A percentile compares a stretch with the other conserved stretches of the same genome.
Conservation (phyloP, 2,329 filamentous ascomycete species). For the Dothiorella sarmentorum region DNA sequence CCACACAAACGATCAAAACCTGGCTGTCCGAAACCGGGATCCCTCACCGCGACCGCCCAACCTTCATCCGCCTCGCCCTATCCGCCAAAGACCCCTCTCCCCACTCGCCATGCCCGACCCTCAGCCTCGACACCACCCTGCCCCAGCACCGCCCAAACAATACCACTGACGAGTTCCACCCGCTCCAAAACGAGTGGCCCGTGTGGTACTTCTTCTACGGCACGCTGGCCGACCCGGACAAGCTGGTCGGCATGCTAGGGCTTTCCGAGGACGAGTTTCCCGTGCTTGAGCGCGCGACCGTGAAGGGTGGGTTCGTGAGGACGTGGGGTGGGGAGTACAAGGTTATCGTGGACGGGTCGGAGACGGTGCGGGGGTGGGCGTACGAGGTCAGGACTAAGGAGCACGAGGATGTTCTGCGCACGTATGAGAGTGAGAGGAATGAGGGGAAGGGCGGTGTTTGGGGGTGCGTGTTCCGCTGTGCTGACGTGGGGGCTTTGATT, state of each 20-base stretch:
- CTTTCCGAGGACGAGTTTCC: not conserved
- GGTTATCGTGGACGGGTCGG: constrained; percentile 33
- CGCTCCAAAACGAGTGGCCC: constrained; percentile 31
- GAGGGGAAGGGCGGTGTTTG: constrained; percentile 27
- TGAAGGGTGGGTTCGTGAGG: constrained; percentile 28
- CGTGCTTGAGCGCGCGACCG: not conserved
- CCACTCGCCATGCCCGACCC: constrained; percentile 24
- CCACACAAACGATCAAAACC: not conserved
- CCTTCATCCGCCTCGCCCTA: constrained; percentile 27
- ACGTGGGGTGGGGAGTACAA: constrained; percentile 42
- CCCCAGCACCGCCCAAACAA: constrained; percentile 27
- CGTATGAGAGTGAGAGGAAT: constrained; percentile 40
- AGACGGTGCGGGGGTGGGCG: constrained; percentile 28
- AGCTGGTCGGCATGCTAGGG: constrained; percentile 29
- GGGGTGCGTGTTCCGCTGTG: too few species aligned
- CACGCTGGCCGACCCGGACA: constrained; percentile 31
- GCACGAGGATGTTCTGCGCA: constrained; percentile 33
- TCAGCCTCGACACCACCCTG: constrained; percentile 28
- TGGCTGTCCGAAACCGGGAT: not conserved
- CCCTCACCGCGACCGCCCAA: constrained; percentile 22
- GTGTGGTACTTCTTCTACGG: constrained; percentile 44
- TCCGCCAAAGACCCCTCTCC: constrained; percentile 28
- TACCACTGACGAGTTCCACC: constrained; percentile 13
- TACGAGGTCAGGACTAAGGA: constrained; percentile 31
- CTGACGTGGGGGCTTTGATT: too few species aligned